Evolutionary conservation across 2,329 filamentous ascomycete species (phyloP).

Genomic region (Pyrenophora seminiperda): DNA sequence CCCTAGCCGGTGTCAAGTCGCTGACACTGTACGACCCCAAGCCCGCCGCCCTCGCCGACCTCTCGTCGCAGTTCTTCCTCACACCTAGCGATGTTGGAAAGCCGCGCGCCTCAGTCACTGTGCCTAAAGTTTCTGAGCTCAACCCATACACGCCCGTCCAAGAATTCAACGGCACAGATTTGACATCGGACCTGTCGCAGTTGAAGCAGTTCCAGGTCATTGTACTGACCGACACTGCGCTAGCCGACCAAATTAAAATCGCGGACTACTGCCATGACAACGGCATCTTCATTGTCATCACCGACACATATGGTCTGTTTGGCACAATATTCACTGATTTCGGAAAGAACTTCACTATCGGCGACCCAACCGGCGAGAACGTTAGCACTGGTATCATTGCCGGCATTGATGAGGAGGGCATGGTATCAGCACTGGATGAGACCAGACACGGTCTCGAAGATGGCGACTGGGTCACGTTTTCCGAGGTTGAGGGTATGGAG

Average conservation of each 20-base stretch:
- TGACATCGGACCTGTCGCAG: constrained; percentile 76
- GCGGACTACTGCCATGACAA: constrained; percentile 94
- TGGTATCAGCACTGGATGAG: constrained; percentile 93
- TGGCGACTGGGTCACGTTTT: constrained; percentile 94
- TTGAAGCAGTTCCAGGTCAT: constrained; percentile 92
- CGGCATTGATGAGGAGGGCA: constrained; percentile 82
- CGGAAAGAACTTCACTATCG: constrained; percentile 87
- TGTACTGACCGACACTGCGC: constrained; percentile 82
- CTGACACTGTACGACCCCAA: constrained; percentile 90
- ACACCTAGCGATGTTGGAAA: constrained; percentile 87
- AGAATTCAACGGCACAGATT: constrained; percentile 67
- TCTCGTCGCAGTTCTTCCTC: constrained; percentile 98
- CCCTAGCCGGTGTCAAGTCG: constrained; percentile 96
- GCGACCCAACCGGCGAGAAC: constrained; percentile 89
- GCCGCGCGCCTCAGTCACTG: constrained; percentile 83
- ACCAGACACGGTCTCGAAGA: constrained; percentile 94
- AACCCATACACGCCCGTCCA: constrained; percentile 95
- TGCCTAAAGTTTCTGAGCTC: constrained; percentile 87
- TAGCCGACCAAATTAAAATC: constrained; percentile 80
- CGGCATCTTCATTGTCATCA: constrained; percentile 85
- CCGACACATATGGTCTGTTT: constrained; percentile 92
- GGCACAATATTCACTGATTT: constrained; percentile 98
- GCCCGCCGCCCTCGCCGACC: constrained; percentile 80
- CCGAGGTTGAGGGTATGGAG: constrained; percentile 92
- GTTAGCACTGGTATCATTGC: constrained; percentile 87